Evolutionary conservation across 371 early-diverging fungal genomes (phyloP).

Genomic region (Rhizopus delemar): DNA sequence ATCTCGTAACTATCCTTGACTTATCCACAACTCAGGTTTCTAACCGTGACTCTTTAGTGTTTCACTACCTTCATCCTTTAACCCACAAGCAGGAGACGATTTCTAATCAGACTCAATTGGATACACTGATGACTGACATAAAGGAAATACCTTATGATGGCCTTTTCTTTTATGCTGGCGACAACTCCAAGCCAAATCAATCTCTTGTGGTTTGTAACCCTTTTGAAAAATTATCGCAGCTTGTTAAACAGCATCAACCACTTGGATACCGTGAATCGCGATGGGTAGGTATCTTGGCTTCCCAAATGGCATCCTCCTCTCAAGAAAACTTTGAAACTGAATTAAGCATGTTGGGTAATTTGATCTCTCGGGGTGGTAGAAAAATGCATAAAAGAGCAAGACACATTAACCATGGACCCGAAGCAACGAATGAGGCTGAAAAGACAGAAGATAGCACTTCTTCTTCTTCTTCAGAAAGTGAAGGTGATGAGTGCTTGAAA

Average conservation of each 20-base stretch:
- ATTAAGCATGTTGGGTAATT: constrained; percentile 5
- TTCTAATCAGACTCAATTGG: neutral
- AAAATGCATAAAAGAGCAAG: neutral
- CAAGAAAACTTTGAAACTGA: constrained; percentile 10
- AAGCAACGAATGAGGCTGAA: neutral
- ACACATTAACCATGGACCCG: too few species aligned
- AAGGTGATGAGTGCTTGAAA: neutral
- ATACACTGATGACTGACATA: neutral
- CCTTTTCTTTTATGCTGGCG: neutral
- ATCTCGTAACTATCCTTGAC: constrained; percentile 12
- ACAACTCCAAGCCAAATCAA: neutral
- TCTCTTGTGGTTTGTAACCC: neutral
- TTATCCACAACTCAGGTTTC: constrained; percentile 3
- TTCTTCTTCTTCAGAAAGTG: neutral
- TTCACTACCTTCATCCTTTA: constrained; percentile 10
- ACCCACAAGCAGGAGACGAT: neutral
- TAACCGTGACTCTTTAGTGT: constrained; percentile 10
- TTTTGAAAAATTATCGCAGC: neutral
- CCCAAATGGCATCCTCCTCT: neutral
- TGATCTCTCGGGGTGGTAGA: neutral
- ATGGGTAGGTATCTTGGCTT: constrained; percentile 19
- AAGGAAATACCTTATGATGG: neutral
- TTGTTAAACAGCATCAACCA: neutral
- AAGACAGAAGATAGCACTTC: neutral
- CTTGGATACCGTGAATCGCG: neutral